Evolutionary conservation across 2,329 filamentous ascomycete genomes (phyloP).

Genomic region (Cladosporium halotolerans): DNA sequence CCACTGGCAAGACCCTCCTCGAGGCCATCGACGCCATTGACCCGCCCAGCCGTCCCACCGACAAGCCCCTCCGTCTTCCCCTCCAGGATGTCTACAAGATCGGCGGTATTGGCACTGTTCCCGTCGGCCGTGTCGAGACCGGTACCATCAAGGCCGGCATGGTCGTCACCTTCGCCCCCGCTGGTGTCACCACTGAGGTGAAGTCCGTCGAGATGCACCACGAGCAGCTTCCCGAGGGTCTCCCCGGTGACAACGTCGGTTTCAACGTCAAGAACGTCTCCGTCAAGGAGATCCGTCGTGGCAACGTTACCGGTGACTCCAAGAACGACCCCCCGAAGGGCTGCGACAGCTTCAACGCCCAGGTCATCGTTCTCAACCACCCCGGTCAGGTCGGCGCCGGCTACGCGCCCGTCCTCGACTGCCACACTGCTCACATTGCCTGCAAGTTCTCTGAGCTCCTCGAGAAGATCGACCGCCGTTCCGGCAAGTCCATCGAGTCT

Average conservation of each 20-base stretch:
- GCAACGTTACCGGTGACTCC: conserved; percentile 99
- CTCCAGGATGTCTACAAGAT: conserved; percentile 99
- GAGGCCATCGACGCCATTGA: conserved; percentile 98
- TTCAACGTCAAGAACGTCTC: conserved; percentile 99
- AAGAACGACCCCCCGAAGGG: conserved; percentile 96
- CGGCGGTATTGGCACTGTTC: conserved; percentile 98
- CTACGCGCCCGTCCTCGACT: conserved; percentile 98
- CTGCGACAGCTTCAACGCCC: conserved; percentile 93
- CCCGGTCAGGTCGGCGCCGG: conserved; percentile 98
- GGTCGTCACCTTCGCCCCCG: conserved; percentile 97
- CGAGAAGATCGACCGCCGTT: conserved; percentile 99
- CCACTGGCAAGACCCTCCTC: conserved; percentile 92
- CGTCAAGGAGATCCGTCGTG: conserved; percentile 99
- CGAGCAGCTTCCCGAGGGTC: conserved; percentile 93
- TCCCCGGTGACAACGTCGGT: conserved; percentile 99
- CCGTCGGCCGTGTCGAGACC: conserved; percentile 99
- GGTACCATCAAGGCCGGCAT: conserved; percentile 80
- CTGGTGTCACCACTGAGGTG: conserved; percentile 99
- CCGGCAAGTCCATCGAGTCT: conserved; percentile 91
- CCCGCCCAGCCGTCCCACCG: conserved; percentile 82
- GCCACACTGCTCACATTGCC: conserved; percentile 99
- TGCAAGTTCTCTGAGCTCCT: conserved; percentile 99
- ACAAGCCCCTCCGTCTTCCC: conserved; percentile 99
- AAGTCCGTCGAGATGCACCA: conserved; percentile 99
- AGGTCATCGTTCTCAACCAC: conserved; percentile 99